Evolutionary conservation across 768 basidiomycete genomes (phyloP).

Genomic region (Leccinum subgranulosum): DNA sequence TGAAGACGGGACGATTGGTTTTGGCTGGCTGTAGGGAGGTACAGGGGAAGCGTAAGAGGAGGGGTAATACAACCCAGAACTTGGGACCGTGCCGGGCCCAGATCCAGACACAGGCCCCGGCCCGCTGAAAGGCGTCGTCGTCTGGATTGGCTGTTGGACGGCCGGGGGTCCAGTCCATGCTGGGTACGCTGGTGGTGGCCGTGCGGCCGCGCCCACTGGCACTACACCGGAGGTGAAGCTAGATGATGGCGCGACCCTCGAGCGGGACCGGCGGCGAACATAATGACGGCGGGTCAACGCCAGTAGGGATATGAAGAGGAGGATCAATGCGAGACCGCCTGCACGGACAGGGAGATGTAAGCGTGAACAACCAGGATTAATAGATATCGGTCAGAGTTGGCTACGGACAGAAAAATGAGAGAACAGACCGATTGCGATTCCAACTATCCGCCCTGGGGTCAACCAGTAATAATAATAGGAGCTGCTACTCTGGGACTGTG

Average conservation of each 20-base stretch:
- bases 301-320: conserved; percentile 8
- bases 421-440: conserved; percentile 24
- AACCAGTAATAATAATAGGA: conserved; percentile 19
- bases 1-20: not conserved
- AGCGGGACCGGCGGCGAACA: not conserved
- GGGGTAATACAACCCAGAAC: not conserved
- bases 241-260: not conserved
- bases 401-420: not conserved
- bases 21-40: not conserved
- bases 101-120: not conserved
- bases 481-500: conserved; percentile 7
- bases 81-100: not conserved
- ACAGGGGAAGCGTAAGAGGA: not conserved
- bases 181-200: not conserved
- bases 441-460: conserved; percentile 25
- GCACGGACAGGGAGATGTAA: not conserved
- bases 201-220: not conserved
- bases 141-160: not conserved
- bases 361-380: not conserved
- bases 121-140: not conserved
- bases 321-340: conserved; percentile 12
- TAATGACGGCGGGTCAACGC: conserved; percentile 6
- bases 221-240: not conserved
- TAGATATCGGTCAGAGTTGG: not conserved
- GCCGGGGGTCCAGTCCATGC: not conserved